Evolutionary conservation across 768 basidiomycete genomes (phyloP), one percentile per base, ranked within the genome.

Genomic region (Pleurotus pulmonarius): DNA sequence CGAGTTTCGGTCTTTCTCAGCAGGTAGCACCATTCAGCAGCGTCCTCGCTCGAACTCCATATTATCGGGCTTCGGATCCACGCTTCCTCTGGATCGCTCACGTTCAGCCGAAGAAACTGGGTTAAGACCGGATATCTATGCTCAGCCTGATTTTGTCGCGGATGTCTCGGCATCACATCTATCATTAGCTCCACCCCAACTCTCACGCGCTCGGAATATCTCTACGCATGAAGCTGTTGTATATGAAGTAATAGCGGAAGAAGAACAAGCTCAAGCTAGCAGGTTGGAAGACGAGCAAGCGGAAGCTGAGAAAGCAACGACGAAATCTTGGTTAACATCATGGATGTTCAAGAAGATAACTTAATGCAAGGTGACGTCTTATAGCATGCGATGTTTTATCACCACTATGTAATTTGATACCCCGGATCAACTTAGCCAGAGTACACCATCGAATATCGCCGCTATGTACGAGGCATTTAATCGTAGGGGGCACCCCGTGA

Each of bases 221-320:
- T 77, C 84, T 13, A 74, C 83, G 3, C 79, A 80, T 7, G 77
- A 85, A 58, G 88, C 87, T 8, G 85, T 90, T 41, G 74, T 80
- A 49, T 78, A 81, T 46, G 88, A 90, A 61, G 82, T 87, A 41
- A 74, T 88, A 40, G 86, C 82, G 39, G 88, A 91, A 66, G 88
- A 90, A 68, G 75, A 80, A 58, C 73, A 80, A 13, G 86, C 80
- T 4, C 70, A 81, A 24, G 74, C 75, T 29, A 75, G 82, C 60
- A 72, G 81, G 45, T 63, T 83, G 48, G 75, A 82, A 61, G 77
- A 78, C 46, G 87, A 88, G 67, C 70, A 81, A 61, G 74, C 72
- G 8, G 79, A 83, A 60, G 79, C 74, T 37, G 70, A 74, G 34
- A 76, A 76, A n/a, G 45, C 56, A 59, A 73, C 69, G 55, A 72